phyloP scores from a whole-genome alignment of 768 basidiomycete species.

The Leccinum imitatum region DNA sequence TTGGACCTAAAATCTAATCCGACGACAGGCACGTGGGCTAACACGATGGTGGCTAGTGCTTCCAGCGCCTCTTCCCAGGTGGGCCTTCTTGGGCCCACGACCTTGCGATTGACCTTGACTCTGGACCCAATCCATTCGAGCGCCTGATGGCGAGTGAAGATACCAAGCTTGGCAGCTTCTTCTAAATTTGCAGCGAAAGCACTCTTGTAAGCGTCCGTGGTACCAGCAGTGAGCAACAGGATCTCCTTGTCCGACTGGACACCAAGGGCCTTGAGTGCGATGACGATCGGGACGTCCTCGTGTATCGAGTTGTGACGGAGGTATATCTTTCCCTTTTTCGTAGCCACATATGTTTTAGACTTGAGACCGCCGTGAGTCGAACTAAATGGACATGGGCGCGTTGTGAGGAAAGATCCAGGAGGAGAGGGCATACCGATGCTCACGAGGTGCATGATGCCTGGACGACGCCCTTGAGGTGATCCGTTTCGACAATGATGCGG shows the following conservation, averaged over 20 bases:
- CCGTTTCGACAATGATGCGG: conserved; percentile 97
- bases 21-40: conserved; percentile 92
- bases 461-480: conserved; percentile 83
- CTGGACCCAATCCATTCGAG: conserved; percentile 93
- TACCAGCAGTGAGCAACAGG: conserved; percentile 88
- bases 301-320: conserved; percentile 97
- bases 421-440: conserved; percentile 32
- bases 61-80: conserved; percentile 95
- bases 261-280: conserved; percentile 95
- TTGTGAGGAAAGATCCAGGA: conserved; percentile 8
- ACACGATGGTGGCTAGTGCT: conserved; percentile 94
- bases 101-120: conserved; percentile 82
- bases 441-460: conserved; percentile 97
- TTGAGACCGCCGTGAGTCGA: conserved; percentile 84
- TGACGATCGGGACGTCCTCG: conserved; percentile 94
- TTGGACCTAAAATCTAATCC: conserved; percentile 90
- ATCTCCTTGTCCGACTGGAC: conserved; percentile 98
- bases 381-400: conserved; percentile 36
- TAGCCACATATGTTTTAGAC: conserved; percentile 96
- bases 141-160: conserved; percentile 92
- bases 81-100: conserved; percentile 80
- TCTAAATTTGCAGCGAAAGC: conserved; percentile 91
- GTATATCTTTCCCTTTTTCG: conserved; percentile 93
- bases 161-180: conserved; percentile 86
- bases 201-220: conserved; percentile 81